Evolutionary conservation across 768 basidiomycete species (phyloP), one percentile per base, ranked within the genome.

Genomic region (Boletus patriciae): DNA sequence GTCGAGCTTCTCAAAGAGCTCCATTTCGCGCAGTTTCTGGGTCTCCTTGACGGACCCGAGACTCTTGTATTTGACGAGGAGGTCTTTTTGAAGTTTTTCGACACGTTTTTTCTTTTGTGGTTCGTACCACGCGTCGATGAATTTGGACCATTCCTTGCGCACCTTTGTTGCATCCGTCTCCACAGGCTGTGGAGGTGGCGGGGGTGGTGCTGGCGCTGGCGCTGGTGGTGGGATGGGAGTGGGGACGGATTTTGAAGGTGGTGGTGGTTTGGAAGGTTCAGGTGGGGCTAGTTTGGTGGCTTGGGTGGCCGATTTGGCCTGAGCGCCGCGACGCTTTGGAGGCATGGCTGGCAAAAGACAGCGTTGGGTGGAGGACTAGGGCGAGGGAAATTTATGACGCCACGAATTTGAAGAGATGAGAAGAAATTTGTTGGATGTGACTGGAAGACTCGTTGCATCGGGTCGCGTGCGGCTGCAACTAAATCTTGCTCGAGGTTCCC

Each of bases 41-140:
- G 72, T 73, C 1, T 60, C 55, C 58, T 62, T 66, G 12, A 51
- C 53, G 29, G 64, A 31, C 2, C 65, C 63, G 47, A 66, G 61
- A 33, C 50, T 41, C 64, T 72, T 73, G 70, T 73, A 73, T 31
- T 72, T 72, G 38, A 58, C 38, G 33, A 70, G 56, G 50, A 72
- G 50, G 12, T 73, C 71, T 16, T 62, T 70, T 50, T 66, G 62
- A 44, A 73, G 62, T 50, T 73, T 69, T 43, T 72, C 71, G 51
- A 61, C 34, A 46, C 62, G 51, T 46, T 64, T 71, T 47, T 60
- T 72, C 57, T 61, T 64, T 40, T 68, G 64, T 56, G 70, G 71
- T 13, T 72, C 59, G 49, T 72, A 72, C 70, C 70, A 72, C 16
- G 54, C 23, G 48, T 62, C 61, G 37, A 68, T 21, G 61, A 72